Evolutionary conservation across 106 monocot genomes (phyloP).

Genomic region (Allium fistulosum): DNA sequence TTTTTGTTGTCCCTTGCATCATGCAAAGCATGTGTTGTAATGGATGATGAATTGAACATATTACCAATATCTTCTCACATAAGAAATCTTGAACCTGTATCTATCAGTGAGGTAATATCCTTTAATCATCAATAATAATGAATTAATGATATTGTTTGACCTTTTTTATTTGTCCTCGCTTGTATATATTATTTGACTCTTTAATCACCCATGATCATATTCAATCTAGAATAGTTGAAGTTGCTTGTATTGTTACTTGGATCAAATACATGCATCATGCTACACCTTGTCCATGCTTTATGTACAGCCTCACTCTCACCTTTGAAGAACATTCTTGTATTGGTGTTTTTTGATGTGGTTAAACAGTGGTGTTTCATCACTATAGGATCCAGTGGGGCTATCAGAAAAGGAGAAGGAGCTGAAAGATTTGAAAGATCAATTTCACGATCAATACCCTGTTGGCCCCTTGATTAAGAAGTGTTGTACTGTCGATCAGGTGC

Average conservation of each 20-base stretch:
- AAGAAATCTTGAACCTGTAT: conserved; percentile 54
- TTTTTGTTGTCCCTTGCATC: conserved; percentile 88
- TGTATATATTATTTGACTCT: not conserved
- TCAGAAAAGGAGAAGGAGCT: conserved; percentile 75
- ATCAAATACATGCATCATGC: not conserved
- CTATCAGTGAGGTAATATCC: conserved; percentile 49
- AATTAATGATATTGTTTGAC: too few relatives aligned
- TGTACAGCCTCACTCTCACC: too few relatives aligned
- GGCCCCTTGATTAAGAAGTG: conserved; percentile 85
- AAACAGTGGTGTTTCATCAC: not conserved
- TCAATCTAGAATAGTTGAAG: too few relatives aligned
- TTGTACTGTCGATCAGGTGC: conserved; percentile 93
- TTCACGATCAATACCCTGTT: conserved; percentile 74
- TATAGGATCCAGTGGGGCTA: conserved; percentile 75
- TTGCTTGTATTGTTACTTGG: not conserved
- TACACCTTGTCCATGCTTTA: too few relatives aligned
- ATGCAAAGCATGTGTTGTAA: conserved; percentile 91
- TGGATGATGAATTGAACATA: conserved; percentile 98
- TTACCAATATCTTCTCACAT: conserved; percentile 94
- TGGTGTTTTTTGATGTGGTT: too few relatives aligned
- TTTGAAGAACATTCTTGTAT: too few relatives aligned
- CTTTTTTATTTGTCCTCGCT: not conserved
- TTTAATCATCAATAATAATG: not conserved
- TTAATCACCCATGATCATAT: not conserved
- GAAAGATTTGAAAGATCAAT: conserved; percentile 81